These are phyloP conservation scores for Hirschfeldia incana DNA, from an alignment of 345 rosid species.

Conservation along the genomic window DNA sequence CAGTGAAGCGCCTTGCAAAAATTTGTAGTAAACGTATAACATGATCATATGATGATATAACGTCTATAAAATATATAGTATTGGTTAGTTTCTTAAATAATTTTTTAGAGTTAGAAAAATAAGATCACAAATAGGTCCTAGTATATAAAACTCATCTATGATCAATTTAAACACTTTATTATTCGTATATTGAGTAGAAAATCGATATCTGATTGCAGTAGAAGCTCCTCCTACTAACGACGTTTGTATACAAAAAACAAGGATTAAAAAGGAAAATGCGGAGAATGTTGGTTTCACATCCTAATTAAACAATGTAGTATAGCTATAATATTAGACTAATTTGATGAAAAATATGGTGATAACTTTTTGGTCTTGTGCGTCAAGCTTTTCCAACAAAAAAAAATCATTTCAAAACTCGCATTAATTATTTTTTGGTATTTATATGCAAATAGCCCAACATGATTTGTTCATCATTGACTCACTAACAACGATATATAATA, in stretches of 20 bases:
- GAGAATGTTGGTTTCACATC: conserved; percentile 28
- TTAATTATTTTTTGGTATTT: conserved; percentile 26
- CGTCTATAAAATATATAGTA: background rate
- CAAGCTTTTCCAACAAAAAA: conserved; percentile 1
- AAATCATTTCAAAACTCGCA: conserved; percentile 9
- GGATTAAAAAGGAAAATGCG: background rate
- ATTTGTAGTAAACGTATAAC: background rate
- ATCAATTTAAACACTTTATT: background rate
- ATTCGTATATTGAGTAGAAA: background rate
- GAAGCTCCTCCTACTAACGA: background rate
- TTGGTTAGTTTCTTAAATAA: background rate
- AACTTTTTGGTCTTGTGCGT: conserved; percentile 5
- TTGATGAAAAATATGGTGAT: conserved; percentile 25
- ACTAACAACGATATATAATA: conserved; percentile 18
- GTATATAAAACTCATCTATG: background rate
- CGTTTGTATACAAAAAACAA: background rate
- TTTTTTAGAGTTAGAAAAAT: background rate
- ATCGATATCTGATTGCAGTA: background rate
- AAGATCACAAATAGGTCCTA: background rate
- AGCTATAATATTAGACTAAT: background rate
- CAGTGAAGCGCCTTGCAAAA: conserved; percentile 27
- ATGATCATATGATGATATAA: background rate
- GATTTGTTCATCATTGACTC: conserved; percentile 28
- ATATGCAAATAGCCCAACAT: conserved; percentile 40
- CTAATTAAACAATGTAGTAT: background rate